Evolutionary conservation across 225 moss, liverwort and hornwort genomes (phyloP).

Genomic region (Marchantia paleacea): DNA sequence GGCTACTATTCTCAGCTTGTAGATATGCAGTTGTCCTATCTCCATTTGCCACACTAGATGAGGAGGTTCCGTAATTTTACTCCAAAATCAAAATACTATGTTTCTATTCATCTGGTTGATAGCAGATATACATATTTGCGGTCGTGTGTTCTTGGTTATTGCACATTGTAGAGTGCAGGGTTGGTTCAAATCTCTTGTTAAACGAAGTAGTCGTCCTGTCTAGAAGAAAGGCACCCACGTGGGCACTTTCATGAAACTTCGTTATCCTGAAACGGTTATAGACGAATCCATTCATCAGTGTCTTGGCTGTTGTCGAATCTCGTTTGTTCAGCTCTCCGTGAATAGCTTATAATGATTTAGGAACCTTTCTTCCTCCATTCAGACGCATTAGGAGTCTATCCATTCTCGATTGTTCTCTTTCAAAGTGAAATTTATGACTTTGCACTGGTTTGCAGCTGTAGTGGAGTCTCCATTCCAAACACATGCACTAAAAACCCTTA

Average conservation of each 20-base stretch:
- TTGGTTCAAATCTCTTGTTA: neutral
- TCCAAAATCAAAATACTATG: neutral
- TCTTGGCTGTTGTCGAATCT: neutral
- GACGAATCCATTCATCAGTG: neutral
- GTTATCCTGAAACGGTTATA: neutral
- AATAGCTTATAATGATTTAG: neutral
- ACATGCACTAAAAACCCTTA: too few relatives aligned
- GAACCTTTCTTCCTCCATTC: too few relatives aligned
- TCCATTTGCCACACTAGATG: neutral
- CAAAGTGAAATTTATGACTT: too few relatives aligned
- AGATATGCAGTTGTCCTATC: neutral
- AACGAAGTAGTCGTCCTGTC: constrained; percentile 2
- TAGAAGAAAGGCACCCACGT: neutral
- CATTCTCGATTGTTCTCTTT: too few relatives aligned
- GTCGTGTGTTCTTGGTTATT: neutral
- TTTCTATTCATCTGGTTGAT: neutral
- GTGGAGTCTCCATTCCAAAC: too few relatives aligned
- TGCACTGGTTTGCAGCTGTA: too few relatives aligned
- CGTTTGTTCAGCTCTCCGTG: neutral
- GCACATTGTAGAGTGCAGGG: neutral
- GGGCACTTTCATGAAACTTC: neutral
- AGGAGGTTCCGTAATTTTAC: neutral
- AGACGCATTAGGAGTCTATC: too few relatives aligned
- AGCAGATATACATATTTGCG: neutral
- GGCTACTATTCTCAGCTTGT: neutral